phyloP scores from a whole-genome alignment of 108 stramenopile genomes.

The Tribonema minus region DNA sequence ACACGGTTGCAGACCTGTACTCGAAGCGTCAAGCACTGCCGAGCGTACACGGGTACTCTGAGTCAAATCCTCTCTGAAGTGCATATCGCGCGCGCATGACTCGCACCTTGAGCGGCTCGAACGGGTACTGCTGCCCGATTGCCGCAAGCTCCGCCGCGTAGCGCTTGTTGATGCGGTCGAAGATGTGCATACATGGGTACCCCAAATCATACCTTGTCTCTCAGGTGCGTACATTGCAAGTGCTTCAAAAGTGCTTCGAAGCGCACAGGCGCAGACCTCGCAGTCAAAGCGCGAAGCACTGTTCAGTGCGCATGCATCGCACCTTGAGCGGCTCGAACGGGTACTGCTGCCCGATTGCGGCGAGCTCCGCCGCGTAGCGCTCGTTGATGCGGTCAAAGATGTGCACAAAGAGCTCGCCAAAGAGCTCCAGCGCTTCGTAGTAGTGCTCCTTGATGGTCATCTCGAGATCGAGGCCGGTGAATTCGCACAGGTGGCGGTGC shows the following conservation, averaged over 20 bases:
- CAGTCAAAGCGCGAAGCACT: too few species aligned
- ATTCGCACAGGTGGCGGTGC: conserved; percentile 95
- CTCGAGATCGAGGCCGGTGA: conserved; percentile 98
- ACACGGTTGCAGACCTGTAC: too few species aligned
- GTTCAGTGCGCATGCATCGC: too few species aligned
- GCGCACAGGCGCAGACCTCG: too few species aligned
- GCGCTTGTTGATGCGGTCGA: conserved; percentile 81
- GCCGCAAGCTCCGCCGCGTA: conserved; percentile 81
- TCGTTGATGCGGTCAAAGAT: conserved; percentile 92
- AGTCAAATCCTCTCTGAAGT: too few species aligned
- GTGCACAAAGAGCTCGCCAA: conserved; percentile 88
- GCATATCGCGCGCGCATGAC: too few species aligned
- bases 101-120: conserved; percentile 75
- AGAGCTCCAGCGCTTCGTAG: conserved; percentile 93
- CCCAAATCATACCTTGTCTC: conserved; percentile 92
- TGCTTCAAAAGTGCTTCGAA: too few species aligned
- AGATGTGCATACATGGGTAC: conserved; percentile 93
- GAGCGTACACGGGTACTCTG: too few species aligned
- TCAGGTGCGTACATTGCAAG: conserved; percentile 95
- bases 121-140: conserved; percentile 88
- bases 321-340: conserved; percentile 82
- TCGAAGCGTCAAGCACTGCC: too few species aligned
- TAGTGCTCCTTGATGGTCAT: conserved; percentile 98
- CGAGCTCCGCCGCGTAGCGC: conserved; percentile 75
- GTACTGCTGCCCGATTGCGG: conserved; percentile 84